Evolutionary conservation across 1,284 basidiomycete genomes (phyloP), one percentile per base, ranked within the genome.

Genomic region (Pyrrhoderma lamaoense): DNA sequence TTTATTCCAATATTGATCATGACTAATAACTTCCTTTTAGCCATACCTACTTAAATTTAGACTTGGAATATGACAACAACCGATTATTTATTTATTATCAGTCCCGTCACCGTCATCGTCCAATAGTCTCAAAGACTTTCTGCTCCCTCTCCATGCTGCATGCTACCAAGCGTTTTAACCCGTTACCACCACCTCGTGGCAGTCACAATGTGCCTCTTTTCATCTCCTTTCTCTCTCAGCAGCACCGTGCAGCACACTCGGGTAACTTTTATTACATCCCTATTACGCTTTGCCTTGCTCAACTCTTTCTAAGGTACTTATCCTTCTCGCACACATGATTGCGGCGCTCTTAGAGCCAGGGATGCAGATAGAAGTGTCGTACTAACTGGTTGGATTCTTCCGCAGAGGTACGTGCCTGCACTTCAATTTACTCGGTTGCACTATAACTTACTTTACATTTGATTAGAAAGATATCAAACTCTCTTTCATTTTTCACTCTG

Each of bases 331-430:
- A 85, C 85, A 3, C 88, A 92, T 62, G 67, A 66, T 38, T 87
- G 85, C 62, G 80, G 77, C 40, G 68, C 79, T 13, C 73, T 93
- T 54, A 70, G 74, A 56, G 61, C 74, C 43, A 60, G 62, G 19
- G 71, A 85, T 62, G 76, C 70, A 48, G 86, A 82, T 55, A 61
- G 70, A 34, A 64, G 64, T 50, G 86, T 93, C 57, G 72, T 83
- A 56, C 70, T 94, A 44, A 74, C 85, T 16, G 91, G 91, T 37
- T 90, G 86, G 84, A 69, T 91, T 58, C 77, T 85, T 57, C 75
- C 81, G 55, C 80, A 80, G 64, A 79, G 89, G 80, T 86, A 66
- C 70, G 69, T 71, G 58, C 62, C 60, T 57, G 61, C 61, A 31
- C 51, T 18, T 40, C 42, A 13, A 36, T 47, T 38, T 35, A 45